These are phyloP conservation scores for Saccharomycopsis sp. DNA, from an alignment of 805 yeast genomes.

Conservation along the genomic window DNA sequence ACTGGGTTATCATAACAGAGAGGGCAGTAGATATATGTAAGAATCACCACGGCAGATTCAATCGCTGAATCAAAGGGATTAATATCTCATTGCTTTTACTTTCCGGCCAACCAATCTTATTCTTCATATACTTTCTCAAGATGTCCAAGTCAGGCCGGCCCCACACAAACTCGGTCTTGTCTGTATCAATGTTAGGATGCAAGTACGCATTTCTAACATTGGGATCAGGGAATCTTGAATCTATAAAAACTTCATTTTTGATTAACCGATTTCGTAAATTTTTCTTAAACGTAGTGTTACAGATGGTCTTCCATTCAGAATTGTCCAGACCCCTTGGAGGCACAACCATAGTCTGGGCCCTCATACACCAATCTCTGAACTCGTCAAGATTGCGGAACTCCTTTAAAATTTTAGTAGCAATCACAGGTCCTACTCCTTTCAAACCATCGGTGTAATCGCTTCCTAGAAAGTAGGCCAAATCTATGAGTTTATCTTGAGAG, in stretches of 20 bases:
- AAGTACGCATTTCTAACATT: constrained; percentile 68
- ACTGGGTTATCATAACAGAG: too few species aligned
- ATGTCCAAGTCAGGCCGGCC: constrained; percentile 82
- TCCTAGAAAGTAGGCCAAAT: constrained; percentile 78
- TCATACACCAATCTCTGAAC: constrained; percentile 34
- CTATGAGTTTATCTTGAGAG: constrained; percentile 57
- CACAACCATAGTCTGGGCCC: constrained; percentile 30
- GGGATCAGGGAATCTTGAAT: constrained; percentile 62
- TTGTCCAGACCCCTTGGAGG: constrained; percentile 31
- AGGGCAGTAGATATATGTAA: too few species aligned
- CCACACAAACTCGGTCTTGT: constrained; percentile 76
- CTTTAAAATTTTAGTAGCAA: constrained; percentile 83
- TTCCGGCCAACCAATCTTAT: constrained; percentile 73
- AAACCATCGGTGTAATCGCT: constrained; percentile 94
- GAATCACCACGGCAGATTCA: constrained; percentile 56
- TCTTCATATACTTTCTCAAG: constrained; percentile 61
- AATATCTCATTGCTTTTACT: constrained; percentile 73
- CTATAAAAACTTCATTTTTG: constrained; percentile 49
- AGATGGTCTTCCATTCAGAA: constrained; percentile 35
- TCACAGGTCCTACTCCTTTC: constrained; percentile 90
- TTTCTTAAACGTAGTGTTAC: constrained; percentile 43
- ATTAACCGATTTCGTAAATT: constrained; percentile 50
- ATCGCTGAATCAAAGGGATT: constrained; percentile 75
- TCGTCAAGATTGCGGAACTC: constrained; percentile 53
- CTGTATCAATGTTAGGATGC: constrained; percentile 79